Conservation (phyloP, 225 moss, liverwort and hornwort species). For the Lunularia cruciata region DNA sequence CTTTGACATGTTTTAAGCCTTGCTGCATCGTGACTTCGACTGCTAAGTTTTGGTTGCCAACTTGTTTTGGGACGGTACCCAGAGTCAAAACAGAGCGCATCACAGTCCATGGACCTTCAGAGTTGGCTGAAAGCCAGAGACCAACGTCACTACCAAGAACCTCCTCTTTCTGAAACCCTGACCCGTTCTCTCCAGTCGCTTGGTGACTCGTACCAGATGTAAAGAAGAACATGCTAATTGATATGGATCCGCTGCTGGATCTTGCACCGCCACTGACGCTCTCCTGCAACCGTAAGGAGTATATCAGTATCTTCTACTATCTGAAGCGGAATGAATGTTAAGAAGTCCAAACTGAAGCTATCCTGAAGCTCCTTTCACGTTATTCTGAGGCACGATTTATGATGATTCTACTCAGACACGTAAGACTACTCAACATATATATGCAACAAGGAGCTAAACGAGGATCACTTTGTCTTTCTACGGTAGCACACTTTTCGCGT, state of each 20-base stretch:
- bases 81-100: slow-evolving; percentile 76
- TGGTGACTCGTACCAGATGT: slow-evolving; percentile 51
- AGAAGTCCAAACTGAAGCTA: not conserved
- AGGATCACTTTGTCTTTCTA: not conserved
- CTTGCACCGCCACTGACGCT: slow-evolving; percentile 45
- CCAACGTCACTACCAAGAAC: slow-evolving; percentile 67
- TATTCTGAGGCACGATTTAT: too few species aligned
- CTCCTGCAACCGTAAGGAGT: slow-evolving; percentile 37
- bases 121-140: slow-evolving; percentile 70
- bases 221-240: slow-evolving; percentile 86
- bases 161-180: slow-evolving; percentile 59
- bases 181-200: slow-evolving; percentile 17
- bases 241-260: slow-evolving; percentile 63
- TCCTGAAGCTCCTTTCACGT: too few species aligned
- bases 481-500: not conserved
- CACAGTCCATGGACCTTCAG: slow-evolving; percentile 86
- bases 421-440: too few species aligned
- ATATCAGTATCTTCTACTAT: not conserved
- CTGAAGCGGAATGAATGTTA: not conserved
- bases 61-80: slow-evolving; percentile 73
- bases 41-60: slow-evolving; percentile 61
- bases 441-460: too few species aligned
- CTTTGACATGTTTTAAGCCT: slow-evolving; percentile 74
- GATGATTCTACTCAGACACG: too few species aligned
- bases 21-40: slow-evolving; percentile 78